A percentile compares a stretch with the other conserved stretches of the same genome.
phyloP scores from a whole-genome alignment of 768 basidiomycete species.

The Leucosporidium scottii region DNA sequence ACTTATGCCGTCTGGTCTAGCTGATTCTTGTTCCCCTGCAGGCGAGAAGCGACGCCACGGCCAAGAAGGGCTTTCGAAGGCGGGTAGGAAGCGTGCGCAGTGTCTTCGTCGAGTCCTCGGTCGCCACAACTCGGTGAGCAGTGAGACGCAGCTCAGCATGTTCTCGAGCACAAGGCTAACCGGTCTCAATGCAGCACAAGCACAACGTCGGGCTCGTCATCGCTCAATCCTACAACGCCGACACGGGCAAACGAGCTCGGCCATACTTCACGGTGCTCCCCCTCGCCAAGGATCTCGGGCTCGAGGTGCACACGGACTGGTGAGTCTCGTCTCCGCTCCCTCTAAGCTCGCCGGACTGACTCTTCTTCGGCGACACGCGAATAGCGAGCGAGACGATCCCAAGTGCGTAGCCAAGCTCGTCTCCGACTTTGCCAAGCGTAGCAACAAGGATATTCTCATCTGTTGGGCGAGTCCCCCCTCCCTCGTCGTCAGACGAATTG shows the following conservation, averaged over 20 bases:
- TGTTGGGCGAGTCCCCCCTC: conserved; percentile 24
- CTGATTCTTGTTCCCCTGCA: too few relatives aligned
- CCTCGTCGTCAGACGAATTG: rapidly evolving
- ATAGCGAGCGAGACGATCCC: conserved; percentile 20
- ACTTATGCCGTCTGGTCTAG: too few relatives aligned
- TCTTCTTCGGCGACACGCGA: background rate
- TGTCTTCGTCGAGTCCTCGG: conserved; percentile 15
- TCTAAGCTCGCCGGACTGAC: background rate
- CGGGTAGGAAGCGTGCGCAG: conserved; percentile 27
- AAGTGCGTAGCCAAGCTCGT: conserved; percentile 19
- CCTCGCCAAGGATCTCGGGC: conserved; percentile 20
- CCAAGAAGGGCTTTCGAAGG: conserved; percentile 6
- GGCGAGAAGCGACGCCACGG: conserved; percentile 13
- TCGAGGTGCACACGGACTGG: conserved; percentile 24
- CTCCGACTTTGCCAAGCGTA: conserved; percentile 7
- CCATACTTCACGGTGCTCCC: conserved; percentile 30
- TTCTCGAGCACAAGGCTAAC: too few relatives aligned
- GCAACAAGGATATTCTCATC: conserved; percentile 22
- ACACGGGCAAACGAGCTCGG: conserved; percentile 8
- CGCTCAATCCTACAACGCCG: conserved; percentile 21
- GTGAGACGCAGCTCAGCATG: too few relatives aligned
- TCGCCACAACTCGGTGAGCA: too few relatives aligned
- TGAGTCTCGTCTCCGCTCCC: background rate
- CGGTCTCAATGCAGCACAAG: background rate
- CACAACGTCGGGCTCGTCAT: conserved; percentile 29